These are phyloP conservation scores for Ceratocystis lukuohia DNA, from an alignment of 2,329 filamentous ascomycete species.

Conservation along the genomic window DNA sequence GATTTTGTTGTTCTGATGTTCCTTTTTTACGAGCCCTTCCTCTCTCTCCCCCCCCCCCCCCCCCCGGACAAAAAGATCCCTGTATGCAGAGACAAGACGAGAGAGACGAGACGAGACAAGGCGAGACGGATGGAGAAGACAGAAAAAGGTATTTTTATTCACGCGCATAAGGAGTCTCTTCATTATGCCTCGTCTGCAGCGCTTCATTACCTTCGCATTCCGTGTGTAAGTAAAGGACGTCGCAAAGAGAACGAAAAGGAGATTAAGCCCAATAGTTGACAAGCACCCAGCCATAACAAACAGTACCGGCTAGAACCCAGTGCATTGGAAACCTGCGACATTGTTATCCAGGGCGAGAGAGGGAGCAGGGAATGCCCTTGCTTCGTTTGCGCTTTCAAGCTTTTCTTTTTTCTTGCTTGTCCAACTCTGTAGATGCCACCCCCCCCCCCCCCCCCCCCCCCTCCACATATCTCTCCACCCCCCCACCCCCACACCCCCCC, in stretches of 20 bases:
- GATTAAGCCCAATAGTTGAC: neutral
- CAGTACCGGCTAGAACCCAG: neutral
- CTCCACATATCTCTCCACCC: no score
- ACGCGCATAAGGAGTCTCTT: no score
- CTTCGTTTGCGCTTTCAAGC: neutral
- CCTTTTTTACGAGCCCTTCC: neutral
- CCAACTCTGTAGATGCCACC: neutral
- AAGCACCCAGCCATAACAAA: neutral
- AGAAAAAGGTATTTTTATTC: no score
- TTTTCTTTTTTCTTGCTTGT: neutral
- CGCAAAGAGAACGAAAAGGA: neutral
- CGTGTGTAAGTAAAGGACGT: no score
- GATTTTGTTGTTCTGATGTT: neutral
- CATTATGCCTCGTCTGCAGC: no score
- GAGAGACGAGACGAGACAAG: no score
- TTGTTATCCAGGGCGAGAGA: neutral
- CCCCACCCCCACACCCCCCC: no score
- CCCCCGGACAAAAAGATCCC: no score
- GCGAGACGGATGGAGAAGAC: no score
- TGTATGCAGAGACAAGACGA: no score
- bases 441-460: no score
- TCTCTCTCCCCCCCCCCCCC: neutral
- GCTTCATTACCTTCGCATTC: no score
- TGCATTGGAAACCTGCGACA: neutral
- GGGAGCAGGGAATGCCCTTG: neutral